Percentiles rank a stretch among this genome's conserved stretches.
These are phyloP conservation scores for Albizia julibrissin DNA, from an alignment of 306 rosid genomes.

Conservation along the genomic window DNA sequence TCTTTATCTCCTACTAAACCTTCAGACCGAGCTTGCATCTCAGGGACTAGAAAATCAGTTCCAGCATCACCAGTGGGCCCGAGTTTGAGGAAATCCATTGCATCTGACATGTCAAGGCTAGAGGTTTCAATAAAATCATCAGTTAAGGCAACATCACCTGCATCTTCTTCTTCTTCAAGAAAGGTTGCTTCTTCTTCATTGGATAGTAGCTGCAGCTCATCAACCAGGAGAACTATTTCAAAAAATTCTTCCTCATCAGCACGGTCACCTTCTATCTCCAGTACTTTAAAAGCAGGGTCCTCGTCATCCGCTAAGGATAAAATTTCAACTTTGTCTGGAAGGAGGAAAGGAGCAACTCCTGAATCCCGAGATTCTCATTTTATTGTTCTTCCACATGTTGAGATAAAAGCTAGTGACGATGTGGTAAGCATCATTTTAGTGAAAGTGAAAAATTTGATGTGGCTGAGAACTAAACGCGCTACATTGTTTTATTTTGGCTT, in stretches of 20 bases:
- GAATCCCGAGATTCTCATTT: constrained; percentile 75
- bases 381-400: constrained; percentile 87
- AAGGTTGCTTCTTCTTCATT: constrained; percentile 54
- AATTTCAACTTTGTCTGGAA: constrained; percentile 63
- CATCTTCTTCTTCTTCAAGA: constrained; percentile 55
- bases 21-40: constrained; percentile 34
- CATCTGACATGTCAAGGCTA: constrained; percentile 45
- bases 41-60: constrained; percentile 52
- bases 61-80: constrained; percentile 41
- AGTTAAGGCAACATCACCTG: constrained; percentile 54
- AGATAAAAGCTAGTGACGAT: constrained; percentile 85
- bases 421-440: constrained; percentile 58
- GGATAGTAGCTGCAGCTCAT: constrained; percentile 62
- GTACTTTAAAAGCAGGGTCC: constrained; percentile 62
- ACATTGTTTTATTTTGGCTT: background rate
- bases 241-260: constrained; percentile 63
- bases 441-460: background rate
- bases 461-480: background rate
- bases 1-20: constrained; percentile 51
- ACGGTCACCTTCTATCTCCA: constrained; percentile 54
- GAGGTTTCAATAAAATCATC: constrained; percentile 50
- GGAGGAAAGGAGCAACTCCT: constrained; percentile 63
- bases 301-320: constrained; percentile 62
- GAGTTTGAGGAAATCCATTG: constrained; percentile 44
- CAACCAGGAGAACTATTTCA: constrained; percentile 60